Conservation (phyloP, 176 grass and related monocot species). For the Echinochloa phyllopogon region DNA sequence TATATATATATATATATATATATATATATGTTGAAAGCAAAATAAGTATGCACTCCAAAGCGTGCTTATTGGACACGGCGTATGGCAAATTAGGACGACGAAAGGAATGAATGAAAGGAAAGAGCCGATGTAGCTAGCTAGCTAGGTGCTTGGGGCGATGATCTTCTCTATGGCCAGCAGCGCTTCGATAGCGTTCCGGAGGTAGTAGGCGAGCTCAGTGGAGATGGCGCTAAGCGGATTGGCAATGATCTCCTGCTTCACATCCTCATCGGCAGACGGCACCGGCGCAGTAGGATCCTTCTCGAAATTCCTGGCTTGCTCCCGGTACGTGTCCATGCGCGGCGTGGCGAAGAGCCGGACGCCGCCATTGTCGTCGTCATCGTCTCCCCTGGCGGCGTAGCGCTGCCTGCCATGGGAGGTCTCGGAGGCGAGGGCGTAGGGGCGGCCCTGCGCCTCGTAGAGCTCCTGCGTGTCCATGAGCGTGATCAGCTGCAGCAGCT, state of each 20-base stretch:
- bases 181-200: slow-evolving; percentile 14
- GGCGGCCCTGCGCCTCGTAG: neutral
- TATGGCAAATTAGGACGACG: too few species aligned
- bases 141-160: neutral
- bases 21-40: too few species aligned
- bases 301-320: slow-evolving; percentile 29
- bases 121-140: too few species aligned
- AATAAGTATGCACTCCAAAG: too few species aligned
- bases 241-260: neutral
- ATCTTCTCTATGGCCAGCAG: slow-evolving; percentile 34
- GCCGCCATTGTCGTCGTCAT: neutral
- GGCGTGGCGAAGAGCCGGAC: slow-evolving; percentile 36
- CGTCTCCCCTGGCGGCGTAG: neutral
- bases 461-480: slow-evolving; percentile 18
- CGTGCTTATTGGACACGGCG: too few species aligned
- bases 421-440: slow-evolving; percentile 35
- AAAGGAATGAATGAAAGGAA: too few species aligned
- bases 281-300: neutral
- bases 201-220: neutral
- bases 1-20: too few species aligned
- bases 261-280: slow-evolving; percentile 1
- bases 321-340: slow-evolving; percentile 26
- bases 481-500: slow-evolving; percentile 20
- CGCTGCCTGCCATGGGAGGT: slow-evolving; percentile 35
- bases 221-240: slow-evolving; percentile 27